These are phyloP conservation scores for Dinochytrium kinnereticum DNA, from an alignment of 371 early-diverging fungal species.

Conservation along the genomic window DNA sequence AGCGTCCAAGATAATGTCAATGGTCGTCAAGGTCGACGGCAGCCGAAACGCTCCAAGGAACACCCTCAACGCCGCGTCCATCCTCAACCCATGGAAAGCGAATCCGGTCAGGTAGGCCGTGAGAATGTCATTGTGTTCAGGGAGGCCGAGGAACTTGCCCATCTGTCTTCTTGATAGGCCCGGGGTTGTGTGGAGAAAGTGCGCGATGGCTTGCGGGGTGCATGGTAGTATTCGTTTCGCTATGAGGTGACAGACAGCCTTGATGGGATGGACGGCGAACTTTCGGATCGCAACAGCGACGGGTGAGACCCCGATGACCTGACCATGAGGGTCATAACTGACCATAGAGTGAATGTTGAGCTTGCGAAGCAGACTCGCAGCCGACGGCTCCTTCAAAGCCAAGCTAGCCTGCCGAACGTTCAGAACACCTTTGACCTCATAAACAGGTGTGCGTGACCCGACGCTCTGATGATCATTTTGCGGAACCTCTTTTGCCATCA, in stretches of 20 bases:
- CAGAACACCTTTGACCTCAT: conserved; percentile 31
- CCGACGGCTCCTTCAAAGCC: conserved; percentile 34
- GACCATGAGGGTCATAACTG: background rate
- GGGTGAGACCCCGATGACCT: conserved; percentile 49
- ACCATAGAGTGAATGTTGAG: conserved; percentile 8
- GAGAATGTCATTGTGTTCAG: conserved; percentile 68
- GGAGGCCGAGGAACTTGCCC: conserved; percentile 69
- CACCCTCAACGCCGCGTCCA: conserved; percentile 84
- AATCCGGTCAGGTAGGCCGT: conserved; percentile 79
- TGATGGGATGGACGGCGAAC: conserved; percentile 73
- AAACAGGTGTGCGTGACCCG: background rate
- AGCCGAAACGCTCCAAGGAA: conserved; percentile 76
- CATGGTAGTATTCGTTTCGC: conserved; percentile 72
- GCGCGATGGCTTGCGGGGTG: conserved; percentile 76
- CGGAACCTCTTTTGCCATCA: conserved; percentile 66
- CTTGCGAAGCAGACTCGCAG: background rate
- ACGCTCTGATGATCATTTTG: background rate
- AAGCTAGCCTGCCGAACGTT: conserved; percentile 23
- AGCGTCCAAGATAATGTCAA: conserved; percentile 79
- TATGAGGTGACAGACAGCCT: conserved; percentile 74
- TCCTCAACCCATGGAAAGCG: conserved; percentile 66
- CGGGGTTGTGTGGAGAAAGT: conserved; percentile 81
- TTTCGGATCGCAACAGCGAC: conserved; percentile 64
- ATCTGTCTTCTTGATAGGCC: conserved; percentile 77
- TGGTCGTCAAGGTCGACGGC: conserved; percentile 72